phyloP scores from a whole-genome alignment of 2,329 filamentous ascomycete genomes.

The Fusarium anthophilum region DNA sequence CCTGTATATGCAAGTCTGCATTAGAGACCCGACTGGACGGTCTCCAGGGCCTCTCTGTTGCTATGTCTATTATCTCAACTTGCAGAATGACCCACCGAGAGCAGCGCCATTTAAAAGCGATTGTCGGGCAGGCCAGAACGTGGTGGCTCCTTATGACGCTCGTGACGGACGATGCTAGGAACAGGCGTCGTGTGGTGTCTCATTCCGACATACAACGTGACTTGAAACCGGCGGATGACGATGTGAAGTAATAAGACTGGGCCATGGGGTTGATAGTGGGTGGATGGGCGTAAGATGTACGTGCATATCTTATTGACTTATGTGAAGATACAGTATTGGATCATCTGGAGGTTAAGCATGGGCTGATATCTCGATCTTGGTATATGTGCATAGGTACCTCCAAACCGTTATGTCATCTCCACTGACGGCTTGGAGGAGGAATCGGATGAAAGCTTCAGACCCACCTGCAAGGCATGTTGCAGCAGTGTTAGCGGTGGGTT shows the following conservation, averaged over 20 bases:
- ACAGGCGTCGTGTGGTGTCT: conserved; percentile 13
- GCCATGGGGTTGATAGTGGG: conserved; percentile 4
- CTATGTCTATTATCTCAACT: background rate
- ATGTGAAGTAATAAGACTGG: background rate
- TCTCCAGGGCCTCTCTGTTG: background rate
- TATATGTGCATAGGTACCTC: background rate
- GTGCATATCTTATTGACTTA: background rate
- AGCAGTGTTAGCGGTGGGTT: background rate
- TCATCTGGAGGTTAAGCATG: conserved; percentile 28
- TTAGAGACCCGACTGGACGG: background rate
- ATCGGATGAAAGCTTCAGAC: background rate
- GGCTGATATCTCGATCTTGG: conserved; percentile 25
- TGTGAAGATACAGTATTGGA: background rate
- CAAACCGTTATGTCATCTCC: conserved; percentile 1
- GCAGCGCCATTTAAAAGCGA: background rate
- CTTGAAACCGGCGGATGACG: conserved; percentile 32
- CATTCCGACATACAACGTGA: conserved; percentile 34
- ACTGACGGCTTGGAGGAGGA: background rate
- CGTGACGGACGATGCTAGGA: conserved; percentile 22
- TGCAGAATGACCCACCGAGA: background rate
- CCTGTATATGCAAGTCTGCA: background rate
- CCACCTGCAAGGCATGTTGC: conserved; percentile 27
- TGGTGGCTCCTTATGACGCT: conserved; percentile 12
- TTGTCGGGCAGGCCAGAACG: background rate
- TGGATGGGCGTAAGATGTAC: background rate